Conservation (phyloP, 2,329 filamentous ascomycete species). For the Fusarium siculi region DNA sequence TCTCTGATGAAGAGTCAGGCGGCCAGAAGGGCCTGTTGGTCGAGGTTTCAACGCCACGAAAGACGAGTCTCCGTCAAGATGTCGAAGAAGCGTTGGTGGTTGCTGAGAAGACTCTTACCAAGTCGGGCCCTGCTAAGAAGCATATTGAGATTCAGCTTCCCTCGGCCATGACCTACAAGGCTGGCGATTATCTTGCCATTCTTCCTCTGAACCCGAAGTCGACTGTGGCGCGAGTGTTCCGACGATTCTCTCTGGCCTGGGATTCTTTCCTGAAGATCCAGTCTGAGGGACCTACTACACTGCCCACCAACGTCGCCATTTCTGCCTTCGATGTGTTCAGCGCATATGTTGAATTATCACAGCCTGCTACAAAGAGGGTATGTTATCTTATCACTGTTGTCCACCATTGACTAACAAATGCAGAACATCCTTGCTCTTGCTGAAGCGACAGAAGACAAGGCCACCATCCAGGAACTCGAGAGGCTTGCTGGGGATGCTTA, state of each 20-base stretch:
- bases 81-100: constrained; percentile 40
- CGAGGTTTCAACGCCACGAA: constrained; percentile 37
- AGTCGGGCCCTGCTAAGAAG: constrained; percentile 60
- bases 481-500: constrained; percentile 60
- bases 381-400: constrained; percentile 21
- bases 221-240: constrained; percentile 71
- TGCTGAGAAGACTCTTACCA: constrained; percentile 35
- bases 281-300: constrained; percentile 60
- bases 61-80: constrained; percentile 40
- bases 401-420: constrained; percentile 15
- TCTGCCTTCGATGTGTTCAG: constrained; percentile 72
- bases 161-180: constrained; percentile 70
- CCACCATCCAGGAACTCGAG: constrained; percentile 55
- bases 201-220: constrained; percentile 75
- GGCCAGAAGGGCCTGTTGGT: constrained; percentile 32
- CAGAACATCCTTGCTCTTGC: constrained; percentile 56
- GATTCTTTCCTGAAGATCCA: constrained; percentile 73
- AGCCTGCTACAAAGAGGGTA: constrained; percentile 76
- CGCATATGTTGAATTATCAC: constrained; percentile 77
- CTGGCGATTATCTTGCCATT: constrained; percentile 81
- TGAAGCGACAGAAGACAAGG: constrained; percentile 60
- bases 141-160: constrained; percentile 76
- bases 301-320: constrained; percentile 67
- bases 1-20: neutral
- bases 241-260: constrained; percentile 73